A percentile compares a stretch with the other conserved stretches of the same genome.
These are phyloP conservation scores for Dichotomocladium elegans DNA, from an alignment of 371 early-diverging fungal genomes.

Conservation along the genomic window DNA sequence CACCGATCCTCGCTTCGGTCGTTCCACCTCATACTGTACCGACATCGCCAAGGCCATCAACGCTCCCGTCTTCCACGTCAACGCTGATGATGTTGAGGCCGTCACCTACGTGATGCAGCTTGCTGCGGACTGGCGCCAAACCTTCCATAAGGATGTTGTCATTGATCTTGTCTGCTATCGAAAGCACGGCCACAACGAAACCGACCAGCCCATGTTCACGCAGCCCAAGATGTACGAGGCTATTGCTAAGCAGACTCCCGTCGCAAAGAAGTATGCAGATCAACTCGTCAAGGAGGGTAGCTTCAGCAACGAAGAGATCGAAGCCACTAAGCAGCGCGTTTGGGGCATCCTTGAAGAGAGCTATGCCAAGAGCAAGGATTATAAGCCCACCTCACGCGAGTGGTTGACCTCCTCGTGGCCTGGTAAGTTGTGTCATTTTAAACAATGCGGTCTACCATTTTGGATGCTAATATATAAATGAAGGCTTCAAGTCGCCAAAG, in stretches of 20 bases:
- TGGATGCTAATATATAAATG: background rate
- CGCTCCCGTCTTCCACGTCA: constrained; percentile 97
- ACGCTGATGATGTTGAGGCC: constrained; percentile 95
- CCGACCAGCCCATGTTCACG: constrained; percentile 98
- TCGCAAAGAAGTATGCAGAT: constrained; percentile 77
- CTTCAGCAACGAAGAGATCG: constrained; percentile 77
- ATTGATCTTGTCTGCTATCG: constrained; percentile 97
- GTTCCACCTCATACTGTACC: constrained; percentile 95
- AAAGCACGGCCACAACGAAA: constrained; percentile 97
- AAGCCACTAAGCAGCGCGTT: constrained; percentile 84
- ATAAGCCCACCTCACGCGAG: constrained; percentile 85
- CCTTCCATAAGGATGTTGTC: constrained; percentile 94
- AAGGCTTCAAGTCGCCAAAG: constrained; percentile 71
- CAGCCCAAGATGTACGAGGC: constrained; percentile 96
- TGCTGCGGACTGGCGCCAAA: constrained; percentile 94
- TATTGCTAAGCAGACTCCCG: constrained; percentile 81
- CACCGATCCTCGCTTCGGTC: constrained; percentile 91
- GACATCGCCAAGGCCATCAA: constrained; percentile 95
- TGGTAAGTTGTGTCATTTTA: no score
- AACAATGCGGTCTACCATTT: no score
- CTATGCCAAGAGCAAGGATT: constrained; percentile 85
- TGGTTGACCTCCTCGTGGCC: constrained; percentile 95
- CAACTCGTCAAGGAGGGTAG: constrained; percentile 82
- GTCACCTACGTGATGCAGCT: constrained; percentile 91
- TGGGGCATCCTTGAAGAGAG: constrained; percentile 90